Evolutionary conservation across 176 grass and related monocot species (phyloP), one percentile per base, ranked within the genome.

Genomic region (Elymus sibiricus): DNA sequence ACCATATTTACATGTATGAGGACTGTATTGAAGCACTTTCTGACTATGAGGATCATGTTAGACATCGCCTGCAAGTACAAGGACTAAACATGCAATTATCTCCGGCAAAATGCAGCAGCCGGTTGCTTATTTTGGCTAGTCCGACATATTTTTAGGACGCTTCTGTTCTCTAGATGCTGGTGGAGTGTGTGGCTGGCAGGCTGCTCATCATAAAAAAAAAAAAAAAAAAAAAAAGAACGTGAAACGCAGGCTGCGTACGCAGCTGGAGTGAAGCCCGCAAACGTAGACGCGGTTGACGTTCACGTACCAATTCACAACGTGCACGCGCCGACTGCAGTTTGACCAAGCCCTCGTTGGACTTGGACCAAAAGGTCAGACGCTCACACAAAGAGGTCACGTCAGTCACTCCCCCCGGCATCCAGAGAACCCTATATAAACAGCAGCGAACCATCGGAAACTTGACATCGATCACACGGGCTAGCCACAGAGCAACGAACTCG

Each of bases 331-430:
- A 8, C 22, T 6, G 16, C 15, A 12, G 13, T 84, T 58, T 80
- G 83, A 81, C 70, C 39, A 62, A 51, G 82, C 38, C 70, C n/a
- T 74, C 4, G 64, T 46, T 84, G 29, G 32, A 55, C 24, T 46
- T 83, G 29, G 31, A 42, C 13, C 13, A 75, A 31, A 74, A 49
- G 25, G 64, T 79, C 64, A 38, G 27, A 49, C 32, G 76, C n/a
- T 22, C 55, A 84, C 28, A 27, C 42, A 42, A 55, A 42, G 42
- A 22, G 7, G 21, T 58, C 19, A 58, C 0, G 7, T 74, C 70
- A 7, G 6, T 24, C 70, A 15, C 39, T 72, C 4, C 22, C 34
- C 17, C 1, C 32, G 9, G 64, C 25, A 70, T 9, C 44, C 6
- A 0, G 55, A 19, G 24, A 73, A 7, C 53, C 27, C 35, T 73